Conservation (phyloP, 345 rosid genomes). For the Citrus maxima region DNA sequence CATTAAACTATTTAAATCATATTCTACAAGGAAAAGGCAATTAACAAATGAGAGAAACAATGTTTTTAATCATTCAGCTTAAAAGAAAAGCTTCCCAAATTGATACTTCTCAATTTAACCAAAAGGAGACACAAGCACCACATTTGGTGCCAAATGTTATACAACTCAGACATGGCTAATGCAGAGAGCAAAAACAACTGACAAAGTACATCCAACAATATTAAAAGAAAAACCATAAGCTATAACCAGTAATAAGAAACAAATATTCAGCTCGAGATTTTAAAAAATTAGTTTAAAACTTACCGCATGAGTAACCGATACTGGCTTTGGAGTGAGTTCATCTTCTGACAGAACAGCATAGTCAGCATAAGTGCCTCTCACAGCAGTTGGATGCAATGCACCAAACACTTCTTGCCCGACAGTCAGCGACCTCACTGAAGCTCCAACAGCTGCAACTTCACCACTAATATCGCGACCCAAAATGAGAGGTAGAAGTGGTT, state of each 20-base stretch:
- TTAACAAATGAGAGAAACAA: neutral
- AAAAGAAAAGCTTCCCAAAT: neutral
- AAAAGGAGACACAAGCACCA: neutral
- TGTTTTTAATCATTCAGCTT: neutral
- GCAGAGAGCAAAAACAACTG: neutral
- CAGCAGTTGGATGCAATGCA: conserved; percentile 95
- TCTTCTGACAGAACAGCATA: conserved; percentile 82
- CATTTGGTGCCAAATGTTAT: neutral
- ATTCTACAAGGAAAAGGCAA: neutral
- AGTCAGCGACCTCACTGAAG: conserved; percentile 52
- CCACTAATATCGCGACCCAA: conserved; percentile 95
- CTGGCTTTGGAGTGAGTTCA: conserved; percentile 72
- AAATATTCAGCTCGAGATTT: neutral
- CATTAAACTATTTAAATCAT: conserved; percentile 8
- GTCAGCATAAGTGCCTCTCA: conserved; percentile 89
- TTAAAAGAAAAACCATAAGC: neutral
- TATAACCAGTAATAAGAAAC: neutral
- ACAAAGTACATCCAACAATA: neutral
- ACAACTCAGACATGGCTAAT: neutral
- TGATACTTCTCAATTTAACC: neutral
- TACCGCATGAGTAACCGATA: conserved; percentile 75
- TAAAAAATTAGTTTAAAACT: conserved; percentile 4
- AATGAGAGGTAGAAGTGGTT: conserved; percentile 82
- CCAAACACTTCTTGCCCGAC: conserved; percentile 95
- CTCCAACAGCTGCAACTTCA: conserved; percentile 80